phyloP scores from a whole-genome alignment of 495 filamentous ascomycete genomes.

The Aspergillus biplanus region DNA sequence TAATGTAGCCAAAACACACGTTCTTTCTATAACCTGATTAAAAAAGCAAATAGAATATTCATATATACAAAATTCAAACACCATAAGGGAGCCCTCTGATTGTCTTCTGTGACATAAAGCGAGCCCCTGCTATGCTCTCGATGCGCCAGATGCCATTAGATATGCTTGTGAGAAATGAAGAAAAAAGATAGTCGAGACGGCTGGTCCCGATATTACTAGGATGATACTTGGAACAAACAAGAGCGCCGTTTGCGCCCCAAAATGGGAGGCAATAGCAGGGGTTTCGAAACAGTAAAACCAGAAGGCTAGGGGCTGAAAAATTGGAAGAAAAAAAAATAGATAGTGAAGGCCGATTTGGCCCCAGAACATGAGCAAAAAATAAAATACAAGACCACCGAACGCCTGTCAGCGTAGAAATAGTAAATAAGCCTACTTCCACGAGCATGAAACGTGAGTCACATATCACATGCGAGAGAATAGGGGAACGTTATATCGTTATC shows the following conservation, averaged over 20 bases:
- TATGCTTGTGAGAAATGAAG: background rate
- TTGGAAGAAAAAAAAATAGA: background rate
- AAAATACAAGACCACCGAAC: slow-evolving; percentile 34
- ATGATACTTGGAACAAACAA: slow-evolving; percentile 25
- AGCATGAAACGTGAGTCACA: slow-evolving; percentile 42
- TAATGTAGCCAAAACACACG: background rate
- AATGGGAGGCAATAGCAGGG: slow-evolving; percentile 13
- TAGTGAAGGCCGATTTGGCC: background rate
- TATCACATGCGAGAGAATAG: slow-evolving; percentile 33
- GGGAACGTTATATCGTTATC: background rate
- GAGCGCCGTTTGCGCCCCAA: slow-evolving; percentile 9
- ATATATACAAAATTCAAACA: slow-evolving; percentile 28
- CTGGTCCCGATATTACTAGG: slow-evolving; percentile 21
- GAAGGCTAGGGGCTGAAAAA: slow-evolving; percentile 20
- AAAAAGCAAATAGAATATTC: slow-evolving; percentile 14
- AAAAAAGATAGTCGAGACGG: slow-evolving; percentile 1
- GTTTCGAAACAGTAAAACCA: background rate
- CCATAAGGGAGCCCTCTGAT: slow-evolving; percentile 4
- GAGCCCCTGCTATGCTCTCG: background rate
- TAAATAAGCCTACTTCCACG: slow-evolving; percentile 11
- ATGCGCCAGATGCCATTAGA: slow-evolving; percentile 9
- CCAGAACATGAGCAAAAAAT: slow-evolving; percentile 10
- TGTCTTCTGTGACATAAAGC: background rate
- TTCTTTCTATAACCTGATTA: slow-evolving; percentile 29
- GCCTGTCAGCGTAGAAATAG: slow-evolving; percentile 29